A percentile compares a stretch with the other conserved stretches of the same genome.
phyloP scores from a whole-genome alignment of 495 filamentous ascomycete species.

The Chaetomium cochliodes region DNA sequence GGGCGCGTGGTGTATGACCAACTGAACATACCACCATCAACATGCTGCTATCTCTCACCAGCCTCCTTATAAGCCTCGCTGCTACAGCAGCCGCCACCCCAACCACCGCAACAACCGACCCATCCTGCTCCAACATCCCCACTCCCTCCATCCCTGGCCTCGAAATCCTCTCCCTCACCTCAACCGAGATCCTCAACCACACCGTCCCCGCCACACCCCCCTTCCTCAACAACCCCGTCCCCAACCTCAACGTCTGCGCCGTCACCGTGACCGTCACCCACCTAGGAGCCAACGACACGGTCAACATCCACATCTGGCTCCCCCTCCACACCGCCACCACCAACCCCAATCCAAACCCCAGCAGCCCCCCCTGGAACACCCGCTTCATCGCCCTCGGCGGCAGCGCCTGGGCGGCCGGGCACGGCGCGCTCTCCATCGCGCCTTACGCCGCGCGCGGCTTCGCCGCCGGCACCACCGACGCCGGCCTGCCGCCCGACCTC shows the following conservation, averaged over 20 bases:
- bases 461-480: background rate
- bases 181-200: background rate
- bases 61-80: background rate
- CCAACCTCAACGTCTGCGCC: slow-evolving; percentile 6
- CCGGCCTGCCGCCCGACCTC: background rate
- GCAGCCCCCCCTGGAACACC: background rate
- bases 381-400: background rate
- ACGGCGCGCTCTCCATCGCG: background rate
- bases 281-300: slow-evolving; percentile 6
- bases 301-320: slow-evolving; percentile 10
- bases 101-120: background rate
- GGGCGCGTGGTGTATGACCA: no score
- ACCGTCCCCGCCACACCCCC: background rate
- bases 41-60: background rate
- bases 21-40: background rate
- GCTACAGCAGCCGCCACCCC: background rate
- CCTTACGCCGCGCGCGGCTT: background rate
- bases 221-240: background rate
- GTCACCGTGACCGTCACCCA: slow-evolving; percentile 7
- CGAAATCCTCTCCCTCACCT: background rate
- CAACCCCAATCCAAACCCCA: no score
- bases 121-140: background rate
- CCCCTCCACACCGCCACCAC: background rate
- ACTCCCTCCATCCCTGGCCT: background rate
- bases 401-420: background rate